Base-by-base conservation (phyloP, 2,329 filamentous ascomycete genomes). In the Alternaria burnsii region DNA sequence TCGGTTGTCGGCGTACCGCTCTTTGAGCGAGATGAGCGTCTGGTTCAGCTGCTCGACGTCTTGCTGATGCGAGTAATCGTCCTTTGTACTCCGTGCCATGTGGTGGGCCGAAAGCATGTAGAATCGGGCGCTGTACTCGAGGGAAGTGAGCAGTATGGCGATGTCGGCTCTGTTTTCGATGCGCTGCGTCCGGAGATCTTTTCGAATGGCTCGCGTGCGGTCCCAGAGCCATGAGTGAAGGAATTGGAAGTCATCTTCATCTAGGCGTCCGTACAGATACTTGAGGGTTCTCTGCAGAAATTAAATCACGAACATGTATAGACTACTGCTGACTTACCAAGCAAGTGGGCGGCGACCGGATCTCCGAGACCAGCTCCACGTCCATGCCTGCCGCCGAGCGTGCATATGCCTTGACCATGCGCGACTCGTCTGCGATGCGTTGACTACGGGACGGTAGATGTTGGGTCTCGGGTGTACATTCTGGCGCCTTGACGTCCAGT, bases 191-290 rank as follows among this genome's bases (percentile, higher is more conserved):
- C 86, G 86, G 52, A 89, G 86, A 71, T 90, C 88, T 69, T 89
- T 89, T 41, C 88, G 84, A 59, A 90, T 85, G 5, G 86, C 87
- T 47, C 88, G 82, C 34, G 87, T 89, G 18, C 88, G 83, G 71
- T 89, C 87, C 88, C 88, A 90, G 26, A 89, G 82, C 72, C 89
- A 90, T 61, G 85, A 84, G 68, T 89, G 86, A 12, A 88, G 82
- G n/a, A 69, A 72, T 24, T 70, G 65, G 38, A 77, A 70, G 18
- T 84, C 80, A 28, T 85, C 82, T 41, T 80, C 81, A 56, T 89
- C 76, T 9, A 89, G 55, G 78, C 80, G 75, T 38, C 78, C 61
- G 58, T 82, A 78, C 16, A 84, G 74, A 59, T 82, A 82, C 42
- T 81, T 75, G 66, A 81, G 75, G 3, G 82, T 82, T 71, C 75